Evolutionary conservation across 1,139 yeast genomes (phyloP), one percentile per base, ranked within the genome.

Genomic region (Hanseniaspora gamundiae): DNA sequence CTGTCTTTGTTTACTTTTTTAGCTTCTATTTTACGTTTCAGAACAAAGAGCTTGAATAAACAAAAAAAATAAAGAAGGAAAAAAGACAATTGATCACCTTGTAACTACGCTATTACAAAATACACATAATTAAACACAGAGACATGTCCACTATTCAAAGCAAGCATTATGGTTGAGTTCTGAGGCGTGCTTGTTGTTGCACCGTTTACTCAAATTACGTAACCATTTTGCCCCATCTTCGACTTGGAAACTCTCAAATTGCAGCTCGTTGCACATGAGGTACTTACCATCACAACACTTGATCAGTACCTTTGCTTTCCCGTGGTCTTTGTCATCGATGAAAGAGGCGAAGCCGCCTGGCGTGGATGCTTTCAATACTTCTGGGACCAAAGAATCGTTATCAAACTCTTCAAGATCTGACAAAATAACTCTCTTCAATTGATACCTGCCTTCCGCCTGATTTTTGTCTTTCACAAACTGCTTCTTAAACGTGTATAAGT

Each of bases 201-300:
- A 33, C 9, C 36, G 17, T 17, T 33, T 33, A 22, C 19, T 33
- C 22, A 33, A 33, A 22, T 33, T 33, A 4, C 36, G 21, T 5
- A 33, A 17, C 36, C 36, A 33, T 11, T 33, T 33, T 33, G 4
- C 3, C 3, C 22, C 22, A 17, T 17, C 13, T 21, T 36, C 39
- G 4, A 22, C 20, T 36, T 36, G 27, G 27, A 36, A 36, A 36
- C 39, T 14, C 22, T 36, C 39, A 36, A 36, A 36, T 36, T 36
- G 39, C 29, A 36, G 22, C 28, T 20, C 29, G 2, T 36, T 16
- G 17, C 39, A 36, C 11, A 21, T 17, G 10, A 36, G 10, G 22
- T 36, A 36, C 16, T 21, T 19, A 11, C 22, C 28, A 22, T 24
- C 10, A 9, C 13, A 2, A 24, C 39, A 36, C 14, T 36, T 36